These are phyloP conservation scores for Lactarius hatsudake DNA, from an alignment of 768 basidiomycete species.

Conservation along the genomic window DNA sequence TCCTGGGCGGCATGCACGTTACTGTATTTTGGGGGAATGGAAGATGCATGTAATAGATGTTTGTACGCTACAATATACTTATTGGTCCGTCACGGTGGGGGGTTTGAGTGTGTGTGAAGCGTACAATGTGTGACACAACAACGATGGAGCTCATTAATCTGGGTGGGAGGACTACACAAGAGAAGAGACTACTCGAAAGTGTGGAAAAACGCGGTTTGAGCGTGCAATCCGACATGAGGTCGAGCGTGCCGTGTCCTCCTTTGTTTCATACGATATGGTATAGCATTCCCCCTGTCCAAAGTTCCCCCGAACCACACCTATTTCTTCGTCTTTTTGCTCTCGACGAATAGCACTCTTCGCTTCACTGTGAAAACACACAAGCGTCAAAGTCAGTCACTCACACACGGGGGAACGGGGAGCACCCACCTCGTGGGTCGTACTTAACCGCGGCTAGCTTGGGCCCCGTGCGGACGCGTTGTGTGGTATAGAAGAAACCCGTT, in stretches of 20 bases:
- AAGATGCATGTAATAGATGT: constrained; percentile 5
- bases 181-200: neutral
- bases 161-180: neutral
- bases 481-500: constrained; percentile 90
- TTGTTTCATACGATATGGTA: neutral
- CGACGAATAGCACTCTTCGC: constrained; percentile 71
- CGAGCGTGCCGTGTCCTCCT: neutral
- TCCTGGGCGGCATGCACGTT: neutral
- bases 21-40: neutral
- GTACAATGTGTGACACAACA: neutral
- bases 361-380: constrained; percentile 46
- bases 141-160: neutral
- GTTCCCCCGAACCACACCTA: constrained; percentile 1
- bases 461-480: constrained; percentile 66
- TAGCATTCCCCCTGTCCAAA: neutral
- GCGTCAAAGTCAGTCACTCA: no score
- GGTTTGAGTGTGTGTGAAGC: neutral
- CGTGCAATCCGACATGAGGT: constrained; percentile 6
- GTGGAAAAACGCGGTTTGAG: neutral
- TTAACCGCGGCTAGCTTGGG: constrained; percentile 88
- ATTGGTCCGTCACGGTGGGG: neutral
- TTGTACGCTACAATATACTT: constrained; percentile 14
- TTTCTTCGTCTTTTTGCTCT: constrained; percentile 71
- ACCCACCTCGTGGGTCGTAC: constrained; percentile 79
- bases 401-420: neutral